Evolutionary conservation across 306 rosid genomes (phyloP).

Genomic region (Crotalaria pallida): DNA sequence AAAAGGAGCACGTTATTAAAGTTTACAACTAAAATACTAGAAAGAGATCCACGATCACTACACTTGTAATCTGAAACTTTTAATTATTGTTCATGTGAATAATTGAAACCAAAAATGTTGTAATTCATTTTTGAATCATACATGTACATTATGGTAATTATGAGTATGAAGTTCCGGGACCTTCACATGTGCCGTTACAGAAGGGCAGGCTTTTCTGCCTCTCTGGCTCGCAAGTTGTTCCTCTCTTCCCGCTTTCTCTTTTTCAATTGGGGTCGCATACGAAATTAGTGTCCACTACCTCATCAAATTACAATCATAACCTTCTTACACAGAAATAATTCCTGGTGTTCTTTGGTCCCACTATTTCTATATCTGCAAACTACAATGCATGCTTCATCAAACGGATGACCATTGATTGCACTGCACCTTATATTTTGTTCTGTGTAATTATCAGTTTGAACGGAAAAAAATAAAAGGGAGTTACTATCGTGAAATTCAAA

Average conservation of each 20-base stretch:
- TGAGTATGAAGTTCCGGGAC: constrained; percentile 40
- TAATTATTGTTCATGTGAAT: background rate
- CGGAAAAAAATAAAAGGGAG: too few relatives aligned
- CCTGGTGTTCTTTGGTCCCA: constrained; percentile 16
- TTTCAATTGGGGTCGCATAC: constrained; percentile 30
- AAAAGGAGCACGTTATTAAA: background rate
- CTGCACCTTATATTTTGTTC: background rate
- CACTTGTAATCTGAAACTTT: background rate
- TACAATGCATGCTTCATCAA: background rate
- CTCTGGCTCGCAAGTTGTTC: constrained; percentile 53
- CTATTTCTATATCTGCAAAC: background rate
- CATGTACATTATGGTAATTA: constrained; percentile 36
- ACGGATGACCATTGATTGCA: constrained; percentile 1
- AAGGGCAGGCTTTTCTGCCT: constrained; percentile 60
- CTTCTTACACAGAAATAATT: constrained; percentile 14
- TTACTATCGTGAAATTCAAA: too few relatives aligned
- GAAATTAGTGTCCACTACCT: constrained; percentile 18
- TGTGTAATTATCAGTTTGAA: too few relatives aligned
- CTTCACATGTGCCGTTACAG: constrained; percentile 75
- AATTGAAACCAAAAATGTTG: background rate
- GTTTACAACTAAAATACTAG: background rate
- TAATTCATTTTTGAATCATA: background rate
- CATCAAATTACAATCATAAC: constrained; percentile 21
- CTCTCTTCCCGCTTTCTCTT: constrained; percentile 40
- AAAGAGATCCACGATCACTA: background rate